phyloP scores from a whole-genome alignment of 2,329 filamentous ascomycete genomes.

The Colletotrichum agaves region DNA sequence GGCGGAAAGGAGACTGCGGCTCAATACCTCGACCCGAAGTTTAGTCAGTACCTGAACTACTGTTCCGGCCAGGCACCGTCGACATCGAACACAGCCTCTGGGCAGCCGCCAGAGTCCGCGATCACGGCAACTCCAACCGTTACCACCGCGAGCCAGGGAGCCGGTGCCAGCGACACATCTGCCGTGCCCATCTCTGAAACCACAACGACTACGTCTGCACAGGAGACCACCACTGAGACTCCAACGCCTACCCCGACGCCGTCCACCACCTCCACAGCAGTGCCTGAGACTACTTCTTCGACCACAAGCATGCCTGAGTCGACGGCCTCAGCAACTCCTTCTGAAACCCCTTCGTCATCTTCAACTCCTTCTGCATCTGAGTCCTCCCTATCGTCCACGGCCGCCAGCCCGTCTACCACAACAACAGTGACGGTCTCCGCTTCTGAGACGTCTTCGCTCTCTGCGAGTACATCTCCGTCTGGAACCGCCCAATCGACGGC shows the following conservation, averaged over 20 bases:
- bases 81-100: slow-evolving; percentile 34
- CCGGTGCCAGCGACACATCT: slow-evolving; percentile 21
- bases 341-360: not conserved
- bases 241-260: slow-evolving; percentile 1
- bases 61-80: slow-evolving; percentile 49
- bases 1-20: not conserved
- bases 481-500: not conserved
- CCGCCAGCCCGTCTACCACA: not conserved
- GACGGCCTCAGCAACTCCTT: not conserved
- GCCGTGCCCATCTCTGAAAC: slow-evolving; percentile 24
- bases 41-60: slow-evolving; percentile 54
- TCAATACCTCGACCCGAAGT: not conserved
- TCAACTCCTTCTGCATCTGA: not conserved
- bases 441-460: not conserved
- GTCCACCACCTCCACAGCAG: slow-evolving; percentile 16
- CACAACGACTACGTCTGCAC: slow-evolving; percentile 8
- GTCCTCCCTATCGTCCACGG: not conserved
- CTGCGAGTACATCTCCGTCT: not conserved
- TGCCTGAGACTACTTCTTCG: slow-evolving; percentile 5
- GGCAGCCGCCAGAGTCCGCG: slow-evolving; percentile 46
- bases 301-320: slow-evolving; percentile 3
- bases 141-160: slow-evolving; percentile 37
- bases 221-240: not conserved
- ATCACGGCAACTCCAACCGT: slow-evolving; percentile 25
- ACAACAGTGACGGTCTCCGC: not conserved